Evolutionary conservation across 2,329 filamentous ascomycete genomes (phyloP).

Genomic region (Paecilomyces sp.): DNA sequence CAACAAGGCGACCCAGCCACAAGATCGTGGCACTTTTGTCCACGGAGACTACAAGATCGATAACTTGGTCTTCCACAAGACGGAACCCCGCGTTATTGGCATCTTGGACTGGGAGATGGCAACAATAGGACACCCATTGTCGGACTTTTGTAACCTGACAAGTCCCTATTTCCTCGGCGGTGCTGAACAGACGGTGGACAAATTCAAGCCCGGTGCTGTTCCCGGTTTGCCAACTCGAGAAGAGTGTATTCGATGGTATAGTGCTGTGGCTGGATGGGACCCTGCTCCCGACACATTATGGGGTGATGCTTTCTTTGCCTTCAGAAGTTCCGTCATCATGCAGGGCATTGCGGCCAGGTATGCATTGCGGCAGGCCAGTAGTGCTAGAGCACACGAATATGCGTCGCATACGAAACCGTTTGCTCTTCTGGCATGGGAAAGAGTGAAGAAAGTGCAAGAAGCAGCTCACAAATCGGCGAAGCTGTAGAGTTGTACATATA

Average conservation of each 20-base stretch:
- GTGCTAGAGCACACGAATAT: conserved; percentile 68
- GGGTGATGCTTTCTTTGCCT: conserved; percentile 58
- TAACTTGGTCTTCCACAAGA: conserved; percentile 83
- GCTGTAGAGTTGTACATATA: conserved; percentile 30
- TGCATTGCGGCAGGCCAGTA: conserved; percentile 82
- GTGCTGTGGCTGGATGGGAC: conserved; percentile 63
- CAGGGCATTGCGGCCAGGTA: conserved; percentile 91
- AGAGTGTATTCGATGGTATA: conserved; percentile 60
- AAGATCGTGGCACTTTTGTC: conserved; percentile 70
- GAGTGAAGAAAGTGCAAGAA: conserved; percentile 51
- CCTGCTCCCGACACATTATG: conserved; percentile 52
- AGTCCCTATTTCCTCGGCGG: conserved; percentile 31
- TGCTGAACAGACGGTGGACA: conserved; percentile 27
- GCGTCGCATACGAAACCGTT: conserved; percentile 62
- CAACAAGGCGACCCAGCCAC: conserved; percentile 61
- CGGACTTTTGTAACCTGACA: conserved; percentile 75
- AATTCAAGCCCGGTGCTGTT: conserved; percentile 56
- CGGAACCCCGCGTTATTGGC: conserved; percentile 79
- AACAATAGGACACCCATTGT: conserved; percentile 91
- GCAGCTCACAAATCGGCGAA: conserved; percentile 31
- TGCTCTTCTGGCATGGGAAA: conserved; percentile 70
- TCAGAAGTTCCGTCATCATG: conserved; percentile 56
- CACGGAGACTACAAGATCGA: conserved; percentile 98
- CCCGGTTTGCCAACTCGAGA: conserved; percentile 59
- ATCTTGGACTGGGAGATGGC: conserved; percentile 99